Conservation (phyloP, 1,284 basidiomycete species). For the Moesziomyces antarcticus region DNA sequence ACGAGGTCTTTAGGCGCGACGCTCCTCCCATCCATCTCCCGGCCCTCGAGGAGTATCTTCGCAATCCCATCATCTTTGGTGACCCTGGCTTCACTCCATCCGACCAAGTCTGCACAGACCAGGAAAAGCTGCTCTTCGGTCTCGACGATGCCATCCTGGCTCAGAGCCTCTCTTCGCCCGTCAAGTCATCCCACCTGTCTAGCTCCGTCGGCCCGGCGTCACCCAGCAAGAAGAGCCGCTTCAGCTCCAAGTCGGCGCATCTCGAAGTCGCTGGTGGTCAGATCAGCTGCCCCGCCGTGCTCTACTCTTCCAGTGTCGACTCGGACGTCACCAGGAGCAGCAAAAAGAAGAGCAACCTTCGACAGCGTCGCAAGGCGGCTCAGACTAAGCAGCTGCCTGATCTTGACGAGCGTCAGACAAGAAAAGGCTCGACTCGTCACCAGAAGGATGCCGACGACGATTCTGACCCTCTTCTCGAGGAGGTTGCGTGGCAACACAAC, state of each 20-base stretch:
- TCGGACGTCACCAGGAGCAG: neutral
- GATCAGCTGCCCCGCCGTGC: conserved; percentile 29
- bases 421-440: neutral
- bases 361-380: conserved; percentile 9
- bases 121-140: conserved; percentile 52
- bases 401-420: neutral
- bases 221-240: conserved; percentile 7
- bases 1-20: conserved; percentile 55
- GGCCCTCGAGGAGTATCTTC: conserved; percentile 61
- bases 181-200: neutral
- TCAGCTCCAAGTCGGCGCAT: conserved; percentile 15
- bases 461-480: neutral
- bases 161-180: too few species aligned
- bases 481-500: neutral
- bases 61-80: conserved; percentile 40
- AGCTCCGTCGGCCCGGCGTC: neutral
- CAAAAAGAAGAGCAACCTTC: conserved; percentile 1
- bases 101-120: conserved; percentile 26
- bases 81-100: conserved; percentile 48
- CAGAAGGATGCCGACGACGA: conserved; percentile 3
- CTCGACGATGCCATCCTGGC: conserved; percentile 7
- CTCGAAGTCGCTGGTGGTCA: conserved; percentile 43
- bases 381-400: conserved; percentile 3
- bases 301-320: conserved; percentile 22
- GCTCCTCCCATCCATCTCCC: conserved; percentile 67